Evolutionary conservation across 2,329 filamentous ascomycete species (phyloP).

Genomic region (Penicillium sp.): DNA sequence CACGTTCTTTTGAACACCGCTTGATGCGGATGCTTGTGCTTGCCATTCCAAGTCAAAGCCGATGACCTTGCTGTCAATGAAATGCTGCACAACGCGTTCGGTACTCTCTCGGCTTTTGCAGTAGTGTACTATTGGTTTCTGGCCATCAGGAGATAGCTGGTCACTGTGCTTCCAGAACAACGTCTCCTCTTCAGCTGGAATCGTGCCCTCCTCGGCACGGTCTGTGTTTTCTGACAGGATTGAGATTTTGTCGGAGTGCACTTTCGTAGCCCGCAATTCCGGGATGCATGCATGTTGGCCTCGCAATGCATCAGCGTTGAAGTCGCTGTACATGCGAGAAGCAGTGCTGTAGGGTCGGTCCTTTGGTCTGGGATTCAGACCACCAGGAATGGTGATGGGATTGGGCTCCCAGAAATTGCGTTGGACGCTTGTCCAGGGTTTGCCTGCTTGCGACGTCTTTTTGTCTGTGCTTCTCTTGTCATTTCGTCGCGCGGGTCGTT

Average conservation of each 20-base stretch:
- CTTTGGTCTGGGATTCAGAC: background rate
- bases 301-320: background rate
- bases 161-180: slow-evolving; percentile 30
- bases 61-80: slow-evolving; percentile 63
- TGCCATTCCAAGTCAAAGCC: slow-evolving; percentile 91
- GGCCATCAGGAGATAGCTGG: slow-evolving; percentile 44
- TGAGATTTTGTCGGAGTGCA: background rate
- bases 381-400: background rate
- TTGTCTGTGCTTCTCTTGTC: background rate
- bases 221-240: background rate
- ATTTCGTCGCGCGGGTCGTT: background rate
- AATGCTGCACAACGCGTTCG: slow-evolving; percentile 61
- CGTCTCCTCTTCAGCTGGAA: slow-evolving; percentile 2
- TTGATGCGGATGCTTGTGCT: slow-evolving; percentile 41
- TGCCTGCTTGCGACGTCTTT: background rate
- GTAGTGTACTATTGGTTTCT: slow-evolving; percentile 67
- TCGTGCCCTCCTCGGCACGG: background rate
- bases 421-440: background rate
- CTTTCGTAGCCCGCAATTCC: too few relatives aligned
- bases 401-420: slow-evolving; percentile 2
- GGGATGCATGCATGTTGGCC: too few relatives aligned
- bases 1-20: slow-evolving; percentile 60
- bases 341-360: background rate
- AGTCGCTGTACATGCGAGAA: background rate
- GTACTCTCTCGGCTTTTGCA: slow-evolving; percentile 63